Conservation (phyloP, 441 rosid genomes). For the Adansonia madagascariensis region DNA sequence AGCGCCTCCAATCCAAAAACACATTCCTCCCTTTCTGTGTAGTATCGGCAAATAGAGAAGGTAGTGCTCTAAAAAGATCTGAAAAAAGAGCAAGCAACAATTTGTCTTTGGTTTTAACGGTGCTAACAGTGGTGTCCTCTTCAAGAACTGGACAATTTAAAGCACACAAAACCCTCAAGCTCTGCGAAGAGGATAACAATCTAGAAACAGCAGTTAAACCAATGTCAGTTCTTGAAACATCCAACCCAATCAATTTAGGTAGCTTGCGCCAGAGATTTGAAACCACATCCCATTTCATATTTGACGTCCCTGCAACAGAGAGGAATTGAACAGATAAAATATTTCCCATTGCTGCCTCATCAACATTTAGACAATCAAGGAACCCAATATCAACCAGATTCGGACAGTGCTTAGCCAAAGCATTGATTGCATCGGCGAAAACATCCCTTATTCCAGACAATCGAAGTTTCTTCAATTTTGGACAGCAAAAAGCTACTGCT, state of each 20-base stretch:
- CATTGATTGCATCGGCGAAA: slow-evolving; percentile 75
- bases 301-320: slow-evolving; percentile 90
- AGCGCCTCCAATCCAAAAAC: slow-evolving; percentile 68
- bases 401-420: slow-evolving; percentile 75
- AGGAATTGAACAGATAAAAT: slow-evolving; percentile 65
- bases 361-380: slow-evolving; percentile 79
- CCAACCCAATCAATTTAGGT: slow-evolving; percentile 73
- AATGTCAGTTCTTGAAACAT: slow-evolving; percentile 93
- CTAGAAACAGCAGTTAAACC: slow-evolving; percentile 67
- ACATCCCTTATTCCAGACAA: slow-evolving; percentile 88
- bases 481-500: slow-evolving; percentile 82
- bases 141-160: slow-evolving; percentile 77
- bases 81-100: slow-evolving; percentile 62
- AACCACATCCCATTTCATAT: slow-evolving; percentile 79
- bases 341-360: slow-evolving; percentile 79
- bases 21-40: slow-evolving; percentile 56
- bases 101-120: slow-evolving; percentile 59
- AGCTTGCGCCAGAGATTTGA: slow-evolving; percentile 78
- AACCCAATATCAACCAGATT: slow-evolving; percentile 77
- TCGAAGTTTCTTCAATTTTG: slow-evolving; percentile 76
- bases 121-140: slow-evolving; percentile 54
- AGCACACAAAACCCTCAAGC: slow-evolving; percentile 86
- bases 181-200: slow-evolving; percentile 66
- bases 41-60: slow-evolving; percentile 69
- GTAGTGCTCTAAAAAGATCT: slow-evolving; percentile 62